Conservation (phyloP, 2,329 filamentous ascomycete species). For the Diaporthe aspalathi region DNA sequence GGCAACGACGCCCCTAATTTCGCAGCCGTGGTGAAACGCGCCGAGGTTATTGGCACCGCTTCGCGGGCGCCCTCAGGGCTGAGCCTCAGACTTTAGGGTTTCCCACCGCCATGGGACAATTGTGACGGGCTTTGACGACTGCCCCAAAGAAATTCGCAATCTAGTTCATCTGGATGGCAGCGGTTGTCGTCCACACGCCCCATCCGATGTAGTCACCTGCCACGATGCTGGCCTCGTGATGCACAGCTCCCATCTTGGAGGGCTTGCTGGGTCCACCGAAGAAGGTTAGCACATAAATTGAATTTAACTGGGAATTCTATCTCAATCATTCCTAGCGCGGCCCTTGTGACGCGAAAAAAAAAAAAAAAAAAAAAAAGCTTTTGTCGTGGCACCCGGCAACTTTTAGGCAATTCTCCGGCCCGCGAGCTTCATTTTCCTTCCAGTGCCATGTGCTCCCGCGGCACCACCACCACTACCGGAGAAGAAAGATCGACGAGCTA, state of each 20-base stretch:
- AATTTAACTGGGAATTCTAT: neutral
- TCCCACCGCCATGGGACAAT: neutral
- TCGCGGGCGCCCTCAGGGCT: neutral
- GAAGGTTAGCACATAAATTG: too few relatives aligned
- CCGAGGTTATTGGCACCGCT: conserved; percentile 9
- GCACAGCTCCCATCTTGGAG: neutral
- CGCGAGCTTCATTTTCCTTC: neutral
- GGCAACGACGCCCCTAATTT: neutral
- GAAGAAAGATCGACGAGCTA: neutral
- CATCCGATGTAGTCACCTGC: neutral
- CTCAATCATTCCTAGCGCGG: neutral
- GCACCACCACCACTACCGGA: neutral
- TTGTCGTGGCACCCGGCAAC: neutral
- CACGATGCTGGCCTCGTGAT: neutral
- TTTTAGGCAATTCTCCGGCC: neutral
- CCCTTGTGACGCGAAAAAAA: neutral
- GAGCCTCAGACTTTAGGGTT: neutral
- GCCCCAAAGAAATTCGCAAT: too few relatives aligned
- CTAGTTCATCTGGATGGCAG: neutral
- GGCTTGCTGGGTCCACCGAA: neutral
- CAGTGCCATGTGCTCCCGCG: too few relatives aligned
- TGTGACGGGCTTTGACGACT: neutral
- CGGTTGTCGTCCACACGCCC: neutral
- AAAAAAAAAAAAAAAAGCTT: too few relatives aligned
- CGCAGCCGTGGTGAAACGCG: neutral